Conservation (phyloP, 495 filamentous ascomycete genomes). For the Penicillium ucsense region DNA sequence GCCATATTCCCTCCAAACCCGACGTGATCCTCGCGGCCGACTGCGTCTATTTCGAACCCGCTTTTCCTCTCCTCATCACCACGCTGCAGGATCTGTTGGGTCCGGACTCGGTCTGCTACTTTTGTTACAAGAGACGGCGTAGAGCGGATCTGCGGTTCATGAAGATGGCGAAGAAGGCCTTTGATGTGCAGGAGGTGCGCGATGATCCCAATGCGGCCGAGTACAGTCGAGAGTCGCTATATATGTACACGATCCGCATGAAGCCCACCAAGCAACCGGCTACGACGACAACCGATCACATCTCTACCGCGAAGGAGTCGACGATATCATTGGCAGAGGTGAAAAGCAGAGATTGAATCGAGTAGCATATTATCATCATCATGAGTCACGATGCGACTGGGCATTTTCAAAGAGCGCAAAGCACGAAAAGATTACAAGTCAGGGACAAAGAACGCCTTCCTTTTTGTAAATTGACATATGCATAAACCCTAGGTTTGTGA, state of each 20-base stretch:
- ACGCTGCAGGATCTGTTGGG: slow-evolving; percentile 61
- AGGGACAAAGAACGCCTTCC: too few species aligned
- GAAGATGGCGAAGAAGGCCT: slow-evolving; percentile 55
- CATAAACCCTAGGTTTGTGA: slow-evolving; percentile 5
- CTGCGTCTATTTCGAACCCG: slow-evolving; percentile 94
- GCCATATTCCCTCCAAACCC: slow-evolving; percentile 36
- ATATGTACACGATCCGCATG: slow-evolving; percentile 49
- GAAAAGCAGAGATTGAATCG: slow-evolving; percentile 2
- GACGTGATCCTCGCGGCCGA: slow-evolving; percentile 86
- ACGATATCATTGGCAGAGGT: background rate
- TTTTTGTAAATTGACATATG: background rate
- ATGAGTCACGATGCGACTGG: too few species aligned
- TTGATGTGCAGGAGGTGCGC: slow-evolving; percentile 51
- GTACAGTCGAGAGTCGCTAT: slow-evolving; percentile 54
- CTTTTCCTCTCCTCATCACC: slow-evolving; percentile 74
- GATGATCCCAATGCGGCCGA: slow-evolving; percentile 48
- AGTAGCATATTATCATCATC: too few species aligned
- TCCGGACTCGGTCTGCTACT: slow-evolving; percentile 63
- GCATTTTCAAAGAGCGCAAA: too few species aligned
- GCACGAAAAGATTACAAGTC: too few species aligned
- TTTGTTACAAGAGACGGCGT: slow-evolving; percentile 89
- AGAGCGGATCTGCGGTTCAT: slow-evolving; percentile 65
- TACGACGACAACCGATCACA: background rate
- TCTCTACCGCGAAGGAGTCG: background rate
- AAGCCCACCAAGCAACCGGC: slow-evolving; percentile 20